Evolutionary conservation across 495 filamentous ascomycete species (phyloP).

Genomic region (Lepidopterella palustris): DNA sequence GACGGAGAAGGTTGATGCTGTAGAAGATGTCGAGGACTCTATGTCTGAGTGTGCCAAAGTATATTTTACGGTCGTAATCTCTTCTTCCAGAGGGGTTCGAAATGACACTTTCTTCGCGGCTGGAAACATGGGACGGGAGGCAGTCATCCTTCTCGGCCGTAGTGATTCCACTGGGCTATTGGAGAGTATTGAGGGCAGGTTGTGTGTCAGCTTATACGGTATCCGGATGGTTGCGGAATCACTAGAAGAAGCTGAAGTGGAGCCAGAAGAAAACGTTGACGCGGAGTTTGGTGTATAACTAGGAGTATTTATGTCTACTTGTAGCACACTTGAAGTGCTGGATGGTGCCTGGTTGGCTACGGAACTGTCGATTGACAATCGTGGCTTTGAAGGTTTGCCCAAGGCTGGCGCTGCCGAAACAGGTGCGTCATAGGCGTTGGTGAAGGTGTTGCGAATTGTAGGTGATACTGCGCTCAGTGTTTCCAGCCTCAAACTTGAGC

Average conservation of each 20-base stretch:
- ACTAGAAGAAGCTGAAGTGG: conserved; percentile 29
- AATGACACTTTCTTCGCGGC: conserved; percentile 53
- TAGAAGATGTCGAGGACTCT: conserved; percentile 31
- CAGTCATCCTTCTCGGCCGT: conserved; percentile 34
- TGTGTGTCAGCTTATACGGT: conserved; percentile 35
- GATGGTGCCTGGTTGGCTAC: not conserved
- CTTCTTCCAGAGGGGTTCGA: conserved; percentile 48
- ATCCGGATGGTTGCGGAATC: conserved; percentile 25
- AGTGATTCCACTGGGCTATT: conserved; percentile 36
- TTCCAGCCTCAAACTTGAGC: conserved; percentile 48
- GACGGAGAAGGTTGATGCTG: conserved; percentile 13
- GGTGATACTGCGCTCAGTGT: conserved; percentile 61
- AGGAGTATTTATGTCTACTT: conserved; percentile 39
- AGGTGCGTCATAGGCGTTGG: conserved; percentile 67
- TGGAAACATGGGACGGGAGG: conserved; percentile 49
- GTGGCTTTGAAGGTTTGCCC: conserved; percentile 17
- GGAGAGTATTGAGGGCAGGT: conserved; percentile 34
- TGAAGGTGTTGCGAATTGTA: conserved; percentile 74
- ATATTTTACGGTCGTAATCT: conserved; percentile 48
- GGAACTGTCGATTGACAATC: conserved; percentile 37
- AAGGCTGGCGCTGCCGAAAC: conserved; percentile 42
- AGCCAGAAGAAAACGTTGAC: conserved; percentile 23
- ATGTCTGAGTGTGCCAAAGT: conserved; percentile 49
- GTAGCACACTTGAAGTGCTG: conserved; percentile 19
- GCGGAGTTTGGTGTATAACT: conserved; percentile 22